Percentiles rank a stretch among this genome's conserved stretches.
Evolutionary conservation across 345 rosid genomes (phyloP).

Genomic region (Linum lewisii): DNA sequence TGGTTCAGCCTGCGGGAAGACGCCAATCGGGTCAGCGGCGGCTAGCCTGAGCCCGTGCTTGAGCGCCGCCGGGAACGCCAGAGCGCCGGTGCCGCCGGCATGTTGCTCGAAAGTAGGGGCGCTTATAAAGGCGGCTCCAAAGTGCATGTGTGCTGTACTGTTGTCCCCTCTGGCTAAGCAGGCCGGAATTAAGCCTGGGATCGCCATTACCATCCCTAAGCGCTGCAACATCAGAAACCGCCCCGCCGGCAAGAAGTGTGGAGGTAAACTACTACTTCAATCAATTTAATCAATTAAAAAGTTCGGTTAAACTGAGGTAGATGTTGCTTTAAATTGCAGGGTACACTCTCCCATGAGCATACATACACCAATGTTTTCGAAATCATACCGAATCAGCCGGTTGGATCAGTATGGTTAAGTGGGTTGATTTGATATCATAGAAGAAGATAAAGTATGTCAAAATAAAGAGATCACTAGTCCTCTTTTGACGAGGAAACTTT

Average conservation of each 20-base stretch:
- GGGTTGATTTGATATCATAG: too few species aligned
- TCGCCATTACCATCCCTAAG: conserved; percentile 68
- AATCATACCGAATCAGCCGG: too few species aligned
- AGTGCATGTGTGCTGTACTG: conserved; percentile 64
- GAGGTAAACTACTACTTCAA: too few species aligned
- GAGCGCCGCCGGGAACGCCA: conserved; percentile 44
- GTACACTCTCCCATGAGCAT: too few species aligned
- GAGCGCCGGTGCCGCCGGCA: conserved; percentile 41
- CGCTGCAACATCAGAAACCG: conserved; percentile 73
- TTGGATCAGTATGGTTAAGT: too few species aligned
- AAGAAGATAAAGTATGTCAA: too few species aligned
- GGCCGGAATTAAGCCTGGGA: conserved; percentile 63
- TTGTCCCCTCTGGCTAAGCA: conserved; percentile 72
- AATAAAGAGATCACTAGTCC: too few species aligned
- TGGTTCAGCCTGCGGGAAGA: conserved; percentile 56
- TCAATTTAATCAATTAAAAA: too few species aligned
- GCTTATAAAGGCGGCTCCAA: conserved; percentile 53
- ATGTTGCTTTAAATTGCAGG: too few species aligned
- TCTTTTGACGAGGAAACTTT: too few species aligned
- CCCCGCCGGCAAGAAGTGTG: conserved; percentile 65
- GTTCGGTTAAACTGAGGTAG: too few species aligned
- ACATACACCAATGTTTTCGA: too few species aligned
- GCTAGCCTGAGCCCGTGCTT: conserved; percentile 71
- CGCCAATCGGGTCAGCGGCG: conserved; percentile 54
- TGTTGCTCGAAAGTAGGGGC: conserved; percentile 69